Conservation (phyloP, 2,329 filamentous ascomycete species). For the Fusarium gaditjirri region DNA sequence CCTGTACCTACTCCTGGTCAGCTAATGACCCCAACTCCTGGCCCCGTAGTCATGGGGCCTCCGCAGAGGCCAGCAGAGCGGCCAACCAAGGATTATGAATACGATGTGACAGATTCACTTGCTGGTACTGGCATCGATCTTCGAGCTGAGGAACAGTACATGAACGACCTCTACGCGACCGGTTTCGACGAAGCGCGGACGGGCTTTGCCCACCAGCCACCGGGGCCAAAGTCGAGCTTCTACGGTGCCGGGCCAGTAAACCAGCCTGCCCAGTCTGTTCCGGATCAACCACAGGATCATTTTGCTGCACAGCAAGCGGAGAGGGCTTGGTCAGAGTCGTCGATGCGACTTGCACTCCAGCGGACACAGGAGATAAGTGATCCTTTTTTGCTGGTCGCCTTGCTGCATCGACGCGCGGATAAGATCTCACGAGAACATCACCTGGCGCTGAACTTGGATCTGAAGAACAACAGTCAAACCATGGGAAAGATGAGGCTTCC, state of each 20-base stretch:
- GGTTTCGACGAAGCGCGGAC: conserved; percentile 62
- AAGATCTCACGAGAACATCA: conserved; percentile 69
- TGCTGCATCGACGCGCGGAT: conserved; percentile 67
- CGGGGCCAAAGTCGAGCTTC: conserved; percentile 66
- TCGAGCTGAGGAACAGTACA: conserved; percentile 84
- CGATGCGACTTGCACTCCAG: conserved; percentile 67
- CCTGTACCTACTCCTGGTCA: conserved; percentile 40
- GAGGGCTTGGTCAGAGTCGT: conserved; percentile 73
- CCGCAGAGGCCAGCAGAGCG: conserved; percentile 71
- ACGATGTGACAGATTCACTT: conserved; percentile 86
- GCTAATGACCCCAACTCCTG: conserved; percentile 41
- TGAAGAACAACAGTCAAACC: conserved; percentile 57
- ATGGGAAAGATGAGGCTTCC: conserved; percentile 62
- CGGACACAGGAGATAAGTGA: conserved; percentile 77
- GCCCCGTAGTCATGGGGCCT: conserved; percentile 61
- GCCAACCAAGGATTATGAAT: conserved; percentile 69
- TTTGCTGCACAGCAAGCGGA: conserved; percentile 73
- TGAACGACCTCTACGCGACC: conserved; percentile 73
- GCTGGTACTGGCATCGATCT: conserved; percentile 88
- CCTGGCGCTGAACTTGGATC: conserved; percentile 65
- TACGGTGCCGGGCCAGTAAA: conserved; percentile 74
- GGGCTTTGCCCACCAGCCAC: conserved; percentile 62
- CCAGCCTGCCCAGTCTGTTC: conserved; percentile 63
- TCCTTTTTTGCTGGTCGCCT: conserved; percentile 75
- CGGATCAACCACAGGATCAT: conserved; percentile 67